Percentiles rank a stretch among this genome's conserved stretches.
phyloP scores from a whole-genome alignment of 768 basidiomycete species.

The Termitomyces heimii region DNA sequence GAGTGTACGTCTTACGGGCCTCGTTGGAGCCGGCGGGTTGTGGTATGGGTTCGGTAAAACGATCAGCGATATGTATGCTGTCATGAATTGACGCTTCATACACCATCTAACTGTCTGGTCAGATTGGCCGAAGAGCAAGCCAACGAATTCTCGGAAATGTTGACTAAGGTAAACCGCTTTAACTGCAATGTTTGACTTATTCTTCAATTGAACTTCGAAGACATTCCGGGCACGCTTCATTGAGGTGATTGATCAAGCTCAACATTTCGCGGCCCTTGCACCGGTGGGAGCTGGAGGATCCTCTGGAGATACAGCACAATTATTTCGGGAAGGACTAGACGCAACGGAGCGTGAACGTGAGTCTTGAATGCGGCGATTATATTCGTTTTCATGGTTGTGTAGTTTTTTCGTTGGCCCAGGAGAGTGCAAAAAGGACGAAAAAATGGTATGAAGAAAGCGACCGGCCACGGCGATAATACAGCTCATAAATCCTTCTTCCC shows the following conservation, averaged over 20 bases:
- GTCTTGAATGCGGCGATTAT: constrained; percentile 19
- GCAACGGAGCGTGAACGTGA: constrained; percentile 88
- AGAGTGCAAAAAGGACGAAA: constrained; percentile 72
- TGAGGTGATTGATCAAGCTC: constrained; percentile 84
- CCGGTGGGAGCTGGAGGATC: constrained; percentile 48
- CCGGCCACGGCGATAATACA: constrained; percentile 39
- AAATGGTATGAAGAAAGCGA: constrained; percentile 80
- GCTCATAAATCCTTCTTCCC: constrained; percentile 24
- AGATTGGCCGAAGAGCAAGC: constrained; percentile 78
- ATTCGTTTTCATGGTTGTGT: not conserved
- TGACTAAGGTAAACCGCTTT: constrained; percentile 50
- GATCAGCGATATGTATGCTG: constrained; percentile 71
- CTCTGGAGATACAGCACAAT: constrained; percentile 54
- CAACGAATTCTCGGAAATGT: constrained; percentile 61
- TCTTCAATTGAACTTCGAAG: constrained; percentile 27
- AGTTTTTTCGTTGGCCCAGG: constrained; percentile 88
- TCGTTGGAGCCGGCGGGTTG: constrained; percentile 81
- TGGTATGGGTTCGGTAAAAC: constrained; percentile 94
- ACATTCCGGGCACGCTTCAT: constrained; percentile 70
- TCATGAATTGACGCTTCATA: not conserved
- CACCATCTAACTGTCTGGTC: not conserved
- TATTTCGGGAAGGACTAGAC: constrained; percentile 88
- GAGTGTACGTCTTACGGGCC: constrained; percentile 74
- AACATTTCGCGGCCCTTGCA: constrained; percentile 76
- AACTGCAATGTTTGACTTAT: not conserved